Conservation (phyloP, 805 yeast species). For the Candida montana region DNA sequence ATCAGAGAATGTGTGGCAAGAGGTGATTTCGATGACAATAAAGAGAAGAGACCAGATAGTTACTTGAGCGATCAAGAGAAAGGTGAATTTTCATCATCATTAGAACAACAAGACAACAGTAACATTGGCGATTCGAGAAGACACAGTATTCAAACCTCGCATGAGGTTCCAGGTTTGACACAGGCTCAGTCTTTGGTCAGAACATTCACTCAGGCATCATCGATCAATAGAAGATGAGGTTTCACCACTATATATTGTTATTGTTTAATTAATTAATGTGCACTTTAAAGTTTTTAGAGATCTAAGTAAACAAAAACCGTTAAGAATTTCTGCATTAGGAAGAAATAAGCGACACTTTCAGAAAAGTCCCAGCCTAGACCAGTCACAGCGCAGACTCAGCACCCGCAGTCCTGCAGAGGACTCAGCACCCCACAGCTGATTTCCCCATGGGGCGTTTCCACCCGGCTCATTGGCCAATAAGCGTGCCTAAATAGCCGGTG, state of each 20-base stretch:
- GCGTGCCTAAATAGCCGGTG: neutral
- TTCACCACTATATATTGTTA: neutral
- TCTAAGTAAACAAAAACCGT: too few relatives aligned
- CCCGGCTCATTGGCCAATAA: neutral
- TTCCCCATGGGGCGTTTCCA: too few relatives aligned
- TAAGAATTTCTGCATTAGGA: neutral
- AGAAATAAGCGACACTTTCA: neutral
- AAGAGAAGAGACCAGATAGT: constrained; percentile 41
- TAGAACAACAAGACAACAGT: neutral
- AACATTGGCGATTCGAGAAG: constrained; percentile 1
- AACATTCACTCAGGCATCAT: constrained; percentile 10
- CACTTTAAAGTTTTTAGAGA: too few relatives aligned
- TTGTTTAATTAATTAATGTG: neutral
- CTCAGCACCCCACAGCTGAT: too few relatives aligned
- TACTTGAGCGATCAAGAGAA: constrained; percentile 28
- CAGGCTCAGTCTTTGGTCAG: constrained; percentile 11
- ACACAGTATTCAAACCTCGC: constrained; percentile 8
- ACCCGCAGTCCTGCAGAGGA: too few relatives aligned
- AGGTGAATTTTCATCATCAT: constrained; percentile 8
- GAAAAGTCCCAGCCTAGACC: too few relatives aligned
- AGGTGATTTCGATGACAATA: constrained; percentile 44
- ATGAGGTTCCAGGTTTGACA: constrained; percentile 12
- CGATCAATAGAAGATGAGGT: neutral
- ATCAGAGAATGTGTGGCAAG: constrained; percentile 63
- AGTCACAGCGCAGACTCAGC: too few relatives aligned